phyloP scores from a whole-genome alignment of 805 yeast genomes.

The Kodamaea hsintzibuensis region DNA sequence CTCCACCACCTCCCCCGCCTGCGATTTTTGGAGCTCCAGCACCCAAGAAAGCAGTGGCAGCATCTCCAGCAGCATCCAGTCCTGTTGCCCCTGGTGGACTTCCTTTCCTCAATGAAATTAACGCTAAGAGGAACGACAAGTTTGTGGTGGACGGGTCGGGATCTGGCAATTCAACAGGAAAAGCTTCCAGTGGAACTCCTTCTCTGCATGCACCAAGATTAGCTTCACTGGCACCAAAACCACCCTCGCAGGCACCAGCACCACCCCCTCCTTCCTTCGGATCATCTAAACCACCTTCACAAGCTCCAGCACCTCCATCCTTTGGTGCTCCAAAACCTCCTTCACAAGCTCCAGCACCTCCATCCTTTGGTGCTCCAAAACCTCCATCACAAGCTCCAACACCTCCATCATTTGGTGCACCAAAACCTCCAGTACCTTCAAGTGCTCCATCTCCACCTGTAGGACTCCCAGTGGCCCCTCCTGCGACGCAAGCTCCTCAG shows the following conservation, averaged over 20 bases:
- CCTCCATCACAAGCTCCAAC: constrained; percentile 24
- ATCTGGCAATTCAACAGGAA: constrained; percentile 11
- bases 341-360: constrained; percentile 4
- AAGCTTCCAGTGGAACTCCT: neutral
- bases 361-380: constrained; percentile 11
- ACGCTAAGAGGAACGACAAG: constrained; percentile 48
- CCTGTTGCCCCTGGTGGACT: constrained; percentile 37
- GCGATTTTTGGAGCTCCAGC: constrained; percentile 6
- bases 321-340: constrained; percentile 8
- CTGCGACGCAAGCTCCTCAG: constrained; percentile 8
- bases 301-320: constrained; percentile 14
- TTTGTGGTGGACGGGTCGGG: constrained; percentile 42
- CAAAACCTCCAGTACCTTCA: constrained; percentile 25
- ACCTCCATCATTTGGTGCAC: constrained; percentile 5
- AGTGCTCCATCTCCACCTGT: constrained; percentile 10
- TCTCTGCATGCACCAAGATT: constrained; percentile 14
- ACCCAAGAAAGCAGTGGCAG: constrained; percentile 12
- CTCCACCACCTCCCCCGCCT: constrained; percentile 15
- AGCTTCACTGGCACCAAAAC: constrained; percentile 10
- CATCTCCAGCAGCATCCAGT: constrained; percentile 14
- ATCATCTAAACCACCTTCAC: constrained; percentile 13
- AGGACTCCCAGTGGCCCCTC: constrained; percentile 6
- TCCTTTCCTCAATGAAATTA: constrained; percentile 53
- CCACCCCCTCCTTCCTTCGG: constrained; percentile 11
- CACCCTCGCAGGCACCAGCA: constrained; percentile 13